Percentiles rank a stretch among this genome's conserved stretches.
Conservation (phyloP, 2,329 filamentous ascomycete species). For the Penicillium occitanis region DNA sequence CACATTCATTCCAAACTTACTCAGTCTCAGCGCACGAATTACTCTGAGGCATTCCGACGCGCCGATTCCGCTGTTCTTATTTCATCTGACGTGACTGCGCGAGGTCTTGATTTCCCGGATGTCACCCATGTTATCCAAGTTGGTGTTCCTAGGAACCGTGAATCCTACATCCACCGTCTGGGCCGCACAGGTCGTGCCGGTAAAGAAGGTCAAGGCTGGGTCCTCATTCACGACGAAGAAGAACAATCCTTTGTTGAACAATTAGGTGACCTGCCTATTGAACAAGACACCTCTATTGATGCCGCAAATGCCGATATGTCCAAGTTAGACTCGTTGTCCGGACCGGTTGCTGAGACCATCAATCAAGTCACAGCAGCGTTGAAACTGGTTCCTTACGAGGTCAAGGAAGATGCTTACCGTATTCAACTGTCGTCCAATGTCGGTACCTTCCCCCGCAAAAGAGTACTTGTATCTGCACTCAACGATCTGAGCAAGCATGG, state of each 20-base stretch:
- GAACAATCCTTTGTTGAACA: slow-evolving; percentile 49
- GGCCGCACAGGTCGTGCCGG: slow-evolving; percentile 72
- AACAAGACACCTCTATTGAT: slow-evolving; percentile 48
- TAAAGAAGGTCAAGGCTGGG: slow-evolving; percentile 62
- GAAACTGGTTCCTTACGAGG: slow-evolving; percentile 26
- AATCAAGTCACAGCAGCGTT: slow-evolving; percentile 47
- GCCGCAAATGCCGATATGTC: slow-evolving; percentile 40
- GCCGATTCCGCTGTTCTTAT: slow-evolving; percentile 65
- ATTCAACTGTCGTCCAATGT: slow-evolving; percentile 28
- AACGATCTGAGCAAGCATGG: slow-evolving; percentile 49
- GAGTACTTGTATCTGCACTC: slow-evolving; percentile 43
- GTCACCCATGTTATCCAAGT: slow-evolving; percentile 79
- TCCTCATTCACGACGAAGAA: slow-evolving; percentile 58
- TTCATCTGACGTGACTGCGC: slow-evolving; percentile 76
- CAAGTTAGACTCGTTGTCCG: slow-evolving; percentile 24
- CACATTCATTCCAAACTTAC: slow-evolving; percentile 78
- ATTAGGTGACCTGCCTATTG: slow-evolving; percentile 56
- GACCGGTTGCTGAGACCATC: slow-evolving; percentile 26
- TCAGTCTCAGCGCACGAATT: slow-evolving; percentile 67
- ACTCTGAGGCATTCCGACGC: slow-evolving; percentile 69
- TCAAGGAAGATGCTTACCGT: slow-evolving; percentile 35
- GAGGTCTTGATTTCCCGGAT: slow-evolving; percentile 79
- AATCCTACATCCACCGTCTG: slow-evolving; percentile 74
- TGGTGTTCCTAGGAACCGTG: slow-evolving; percentile 62
- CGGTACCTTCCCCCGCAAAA: slow-evolving; percentile 35